phyloP scores from a whole-genome alignment of 1,284 basidiomycete genomes.

The Apiotrichum montevideense region DNA sequence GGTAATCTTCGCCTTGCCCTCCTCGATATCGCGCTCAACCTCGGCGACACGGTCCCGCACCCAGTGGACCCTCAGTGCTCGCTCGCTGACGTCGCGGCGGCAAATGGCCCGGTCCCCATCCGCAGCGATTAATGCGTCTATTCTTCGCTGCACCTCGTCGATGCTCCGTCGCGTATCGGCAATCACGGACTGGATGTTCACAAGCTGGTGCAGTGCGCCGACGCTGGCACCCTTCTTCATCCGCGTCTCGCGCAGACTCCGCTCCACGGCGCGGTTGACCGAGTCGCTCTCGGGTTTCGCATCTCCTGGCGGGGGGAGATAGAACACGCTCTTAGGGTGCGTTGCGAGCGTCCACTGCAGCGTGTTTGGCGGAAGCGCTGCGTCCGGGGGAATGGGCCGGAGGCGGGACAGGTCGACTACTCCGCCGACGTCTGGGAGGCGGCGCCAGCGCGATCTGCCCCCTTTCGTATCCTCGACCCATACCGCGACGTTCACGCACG shows the following conservation, averaged over 20 bases:
- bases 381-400: neutral
- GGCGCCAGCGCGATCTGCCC: neutral
- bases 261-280: conserved; percentile 27
- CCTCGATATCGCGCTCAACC: conserved; percentile 22
- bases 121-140: conserved; percentile 53
- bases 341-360: conserved; percentile 29
- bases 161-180: conserved; percentile 61
- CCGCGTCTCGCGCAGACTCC: conserved; percentile 43
- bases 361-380: conserved; percentile 22
- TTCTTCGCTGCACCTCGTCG: conserved; percentile 53
- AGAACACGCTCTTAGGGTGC: conserved; percentile 24
- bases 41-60: conserved; percentile 23
- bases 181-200: conserved; percentile 62
- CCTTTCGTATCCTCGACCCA: conserved; percentile 31
- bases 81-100: conserved; percentile 48
- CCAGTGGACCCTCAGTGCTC: conserved; percentile 26
- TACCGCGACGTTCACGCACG: conserved; percentile 28
- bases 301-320: conserved; percentile 13
- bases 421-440: conserved; percentile 5
- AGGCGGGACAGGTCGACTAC: conserved; percentile 5
- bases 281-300: neutral
- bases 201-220: conserved; percentile 50
- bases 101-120: conserved; percentile 53
- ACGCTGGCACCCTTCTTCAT: conserved; percentile 44
- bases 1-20: conserved; percentile 27